A percentile compares a stretch with the other conserved stretches of the same genome.
Evolutionary conservation across 352 stramenopile genomes (phyloP).

Genomic region (Globisporangium echinulatum): DNA sequence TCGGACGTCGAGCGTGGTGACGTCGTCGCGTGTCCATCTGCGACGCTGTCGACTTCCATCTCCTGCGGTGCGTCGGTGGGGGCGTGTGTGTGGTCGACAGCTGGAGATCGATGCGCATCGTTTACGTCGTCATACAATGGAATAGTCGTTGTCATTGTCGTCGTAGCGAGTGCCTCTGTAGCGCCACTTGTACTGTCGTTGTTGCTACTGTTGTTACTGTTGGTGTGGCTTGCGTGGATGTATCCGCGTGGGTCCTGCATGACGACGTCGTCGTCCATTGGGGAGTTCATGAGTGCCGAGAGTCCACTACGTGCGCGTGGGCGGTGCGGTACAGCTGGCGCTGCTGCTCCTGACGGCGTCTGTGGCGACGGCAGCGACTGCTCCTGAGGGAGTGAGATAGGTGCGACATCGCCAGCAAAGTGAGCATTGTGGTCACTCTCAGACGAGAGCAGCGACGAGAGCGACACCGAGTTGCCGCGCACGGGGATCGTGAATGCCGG

Average conservation of each 20-base stretch:
- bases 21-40: not conserved
- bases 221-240: not conserved
- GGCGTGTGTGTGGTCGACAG: not conserved
- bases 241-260: conserved; percentile 13
- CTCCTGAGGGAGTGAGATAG: conserved; percentile 4
- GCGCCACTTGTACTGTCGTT: not conserved
- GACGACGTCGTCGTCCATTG: conserved; percentile 28
- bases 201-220: not conserved
- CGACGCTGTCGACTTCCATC: conserved; percentile 5
- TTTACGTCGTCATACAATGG: no score
- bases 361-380: not conserved
- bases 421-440: conserved; percentile 7
- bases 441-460: conserved; percentile 33
- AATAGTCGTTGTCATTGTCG: no score
- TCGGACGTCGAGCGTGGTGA: conserved; percentile 13
- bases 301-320: conserved; percentile 18
- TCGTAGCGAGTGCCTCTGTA: not conserved
- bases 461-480: conserved; percentile 27
- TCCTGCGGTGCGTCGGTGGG: not conserved
- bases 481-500: conserved; percentile 25
- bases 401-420: conserved; percentile 3
- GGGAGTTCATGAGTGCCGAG: conserved; percentile 65
- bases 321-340: conserved; percentile 7
- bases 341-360: not conserved
- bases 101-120: not conserved